Evolutionary conservation across 768 basidiomycete species (phyloP).

Genomic region (Lanmaoa rubissima): DNA sequence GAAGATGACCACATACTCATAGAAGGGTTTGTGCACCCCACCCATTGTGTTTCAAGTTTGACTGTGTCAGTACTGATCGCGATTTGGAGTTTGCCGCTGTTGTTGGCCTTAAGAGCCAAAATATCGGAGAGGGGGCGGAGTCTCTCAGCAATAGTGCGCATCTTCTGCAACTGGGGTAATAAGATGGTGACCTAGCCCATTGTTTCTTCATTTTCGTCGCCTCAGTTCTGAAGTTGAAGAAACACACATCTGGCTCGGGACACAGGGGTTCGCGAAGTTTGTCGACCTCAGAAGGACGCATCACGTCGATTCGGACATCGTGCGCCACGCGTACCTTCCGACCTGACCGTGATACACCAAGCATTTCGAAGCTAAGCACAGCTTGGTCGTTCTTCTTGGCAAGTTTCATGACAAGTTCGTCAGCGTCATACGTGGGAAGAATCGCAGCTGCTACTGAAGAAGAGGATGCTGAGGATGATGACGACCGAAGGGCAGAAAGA

Average conservation of each 20-base stretch:
- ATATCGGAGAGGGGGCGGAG: slow-evolving; percentile 68
- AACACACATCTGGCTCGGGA: slow-evolving; percentile 78
- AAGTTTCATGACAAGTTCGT: slow-evolving; percentile 77
- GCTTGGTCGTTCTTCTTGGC: slow-evolving; percentile 85
- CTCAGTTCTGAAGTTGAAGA: not conserved
- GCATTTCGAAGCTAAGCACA: slow-evolving; percentile 74
- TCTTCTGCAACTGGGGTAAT: slow-evolving; percentile 68
- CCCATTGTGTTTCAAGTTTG: slow-evolving; percentile 80
- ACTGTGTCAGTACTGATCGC: slow-evolving; percentile 67
- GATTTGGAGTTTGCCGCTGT: slow-evolving; percentile 51
- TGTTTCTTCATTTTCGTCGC: slow-evolving; percentile 1
- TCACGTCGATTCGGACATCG: slow-evolving; percentile 79
- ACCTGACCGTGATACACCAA: slow-evolving; percentile 60
- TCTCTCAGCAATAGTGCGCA: slow-evolving; percentile 78
- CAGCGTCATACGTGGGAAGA: slow-evolving; percentile 44
- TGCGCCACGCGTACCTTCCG: slow-evolving; percentile 66
- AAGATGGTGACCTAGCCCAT: slow-evolving; percentile 68
- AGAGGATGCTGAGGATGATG: slow-evolving; percentile 47
- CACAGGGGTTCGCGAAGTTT: slow-evolving; percentile 78
- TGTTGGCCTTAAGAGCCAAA: slow-evolving; percentile 67
- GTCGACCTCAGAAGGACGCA: slow-evolving; percentile 71
- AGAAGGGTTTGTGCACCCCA: slow-evolving; percentile 62
- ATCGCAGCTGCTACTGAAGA: slow-evolving; percentile 32
- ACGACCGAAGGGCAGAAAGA: slow-evolving; percentile 68
- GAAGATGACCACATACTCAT: slow-evolving; percentile 36